phyloP scores from a whole-genome alignment of 192 early-diverging fungal genomes.

The Haplosporangium gracile region DNA sequence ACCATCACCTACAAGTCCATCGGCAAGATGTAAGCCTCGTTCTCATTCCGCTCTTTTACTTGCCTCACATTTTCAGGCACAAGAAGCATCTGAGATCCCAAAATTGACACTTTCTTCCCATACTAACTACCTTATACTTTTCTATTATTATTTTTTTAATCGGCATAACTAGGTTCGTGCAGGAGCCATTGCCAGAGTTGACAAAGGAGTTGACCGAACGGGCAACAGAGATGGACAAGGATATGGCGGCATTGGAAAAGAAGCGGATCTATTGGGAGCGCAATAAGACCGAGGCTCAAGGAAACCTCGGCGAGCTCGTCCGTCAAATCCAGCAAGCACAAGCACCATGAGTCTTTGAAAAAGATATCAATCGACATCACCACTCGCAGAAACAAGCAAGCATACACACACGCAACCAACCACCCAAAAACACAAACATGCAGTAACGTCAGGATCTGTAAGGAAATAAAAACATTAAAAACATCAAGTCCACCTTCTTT shows the following conservation, averaged over 20 bases:
- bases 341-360: not conserved
- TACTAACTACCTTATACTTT: too few species aligned
- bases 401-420: not conserved
- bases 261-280: constrained; percentile 70
- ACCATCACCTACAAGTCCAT: constrained; percentile 79
- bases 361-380: not conserved
- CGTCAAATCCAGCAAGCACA: constrained; percentile 41
- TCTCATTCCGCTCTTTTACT: too few species aligned
- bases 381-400: not conserved
- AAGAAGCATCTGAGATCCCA: not conserved
- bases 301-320: constrained; percentile 57
- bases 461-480: not conserved
- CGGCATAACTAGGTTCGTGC: constrained; percentile 63
- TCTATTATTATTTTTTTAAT: not conserved
- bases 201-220: constrained; percentile 55
- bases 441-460: not conserved
- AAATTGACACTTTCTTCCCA: not conserved
- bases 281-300: constrained; percentile 66
- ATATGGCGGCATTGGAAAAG: constrained; percentile 65
- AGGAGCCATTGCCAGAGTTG: constrained; percentile 61
- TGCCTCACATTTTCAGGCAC: not conserved
- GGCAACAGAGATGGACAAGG: constrained; percentile 59
- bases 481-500: not conserved
- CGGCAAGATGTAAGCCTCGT: constrained; percentile 74
- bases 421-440: too few species aligned